phyloP scores from a whole-genome alignment of 768 basidiomycete species.

The Leccinum ochraceum region DNA sequence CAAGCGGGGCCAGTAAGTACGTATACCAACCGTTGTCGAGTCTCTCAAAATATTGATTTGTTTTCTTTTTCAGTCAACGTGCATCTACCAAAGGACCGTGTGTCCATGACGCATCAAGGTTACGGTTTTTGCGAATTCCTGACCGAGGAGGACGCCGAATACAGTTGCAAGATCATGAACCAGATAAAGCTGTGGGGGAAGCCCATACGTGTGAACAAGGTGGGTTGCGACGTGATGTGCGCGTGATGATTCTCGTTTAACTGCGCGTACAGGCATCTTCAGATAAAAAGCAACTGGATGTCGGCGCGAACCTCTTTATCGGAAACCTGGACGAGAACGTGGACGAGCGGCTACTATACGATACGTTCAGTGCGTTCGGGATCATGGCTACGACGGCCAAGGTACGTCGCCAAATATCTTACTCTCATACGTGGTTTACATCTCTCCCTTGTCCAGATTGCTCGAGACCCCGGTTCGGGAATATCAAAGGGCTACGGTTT shows the following conservation, averaged over 20 bases:
- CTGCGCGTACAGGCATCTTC: conserved; percentile 46
- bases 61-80: not conserved
- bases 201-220: conserved; percentile 98
- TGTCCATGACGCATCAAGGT: conserved; percentile 98
- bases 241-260: conserved; percentile 12
- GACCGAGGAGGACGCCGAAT: conserved; percentile 98
- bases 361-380: conserved; percentile 95
- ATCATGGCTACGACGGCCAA: conserved; percentile 91
- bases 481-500: conserved; percentile 78
- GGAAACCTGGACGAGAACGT: conserved; percentile 95
- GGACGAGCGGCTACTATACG: conserved; percentile 89
- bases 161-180: conserved; percentile 99
- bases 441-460: conserved; percentile 56
- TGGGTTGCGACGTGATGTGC: conserved; percentile 37
- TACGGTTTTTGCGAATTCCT: conserved; percentile 99
- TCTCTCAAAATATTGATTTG: not conserved
- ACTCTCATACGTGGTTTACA: not conserved
- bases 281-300: conserved; percentile 97
- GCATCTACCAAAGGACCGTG: conserved; percentile 89
- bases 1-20: conserved; percentile 98
- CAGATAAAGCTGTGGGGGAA: conserved; percentile 99
- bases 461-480: conserved; percentile 56
- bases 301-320: conserved; percentile 73
- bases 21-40: conserved; percentile 31
- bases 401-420: conserved; percentile 36